phyloP scores from a whole-genome alignment of 2,329 filamentous ascomycete species.

The Fusarium algeriense region DNA sequence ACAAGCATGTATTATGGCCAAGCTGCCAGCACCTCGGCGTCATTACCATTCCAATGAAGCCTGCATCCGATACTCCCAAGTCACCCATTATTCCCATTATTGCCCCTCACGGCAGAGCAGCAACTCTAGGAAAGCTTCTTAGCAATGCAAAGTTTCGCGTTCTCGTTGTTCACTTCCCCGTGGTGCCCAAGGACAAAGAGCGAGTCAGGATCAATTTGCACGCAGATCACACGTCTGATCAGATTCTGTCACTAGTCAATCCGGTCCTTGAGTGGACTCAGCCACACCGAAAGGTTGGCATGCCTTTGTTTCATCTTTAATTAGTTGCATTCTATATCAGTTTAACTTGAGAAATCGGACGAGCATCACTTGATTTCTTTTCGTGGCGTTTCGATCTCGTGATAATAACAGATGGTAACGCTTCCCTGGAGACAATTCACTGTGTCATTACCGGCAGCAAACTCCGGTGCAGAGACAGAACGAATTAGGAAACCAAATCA shows the following conservation, averaged over 20 bases:
- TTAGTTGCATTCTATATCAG: rapidly evolving
- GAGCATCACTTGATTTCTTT: too few relatives aligned
- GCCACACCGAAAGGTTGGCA: not conserved
- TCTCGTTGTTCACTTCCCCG: not conserved
- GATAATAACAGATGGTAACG: too few relatives aligned
- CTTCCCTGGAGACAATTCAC: too few relatives aligned
- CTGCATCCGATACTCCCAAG: rapidly evolving
- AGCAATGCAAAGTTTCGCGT: not conserved
- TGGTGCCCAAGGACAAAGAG: not conserved
- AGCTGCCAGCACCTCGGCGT: not conserved
- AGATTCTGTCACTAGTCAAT: not conserved
- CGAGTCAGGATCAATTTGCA: not conserved
- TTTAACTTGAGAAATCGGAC: too few relatives aligned
- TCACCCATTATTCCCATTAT: not conserved
- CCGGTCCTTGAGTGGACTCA: not conserved
- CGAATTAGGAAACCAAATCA: too few relatives aligned
- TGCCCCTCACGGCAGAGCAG: not conserved
- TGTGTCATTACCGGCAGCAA: too few relatives aligned
- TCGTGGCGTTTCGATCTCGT: too few relatives aligned
- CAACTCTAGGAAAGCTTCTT: not conserved
- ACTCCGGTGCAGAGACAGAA: too few relatives aligned
- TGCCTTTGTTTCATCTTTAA: not conserved
- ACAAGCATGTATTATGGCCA: not conserved
- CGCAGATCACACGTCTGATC: not conserved
- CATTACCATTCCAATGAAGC: not conserved